Evolutionary conservation across 164 flowering plant species (phyloP).

Genomic region (Berberis thunbergii): DNA sequence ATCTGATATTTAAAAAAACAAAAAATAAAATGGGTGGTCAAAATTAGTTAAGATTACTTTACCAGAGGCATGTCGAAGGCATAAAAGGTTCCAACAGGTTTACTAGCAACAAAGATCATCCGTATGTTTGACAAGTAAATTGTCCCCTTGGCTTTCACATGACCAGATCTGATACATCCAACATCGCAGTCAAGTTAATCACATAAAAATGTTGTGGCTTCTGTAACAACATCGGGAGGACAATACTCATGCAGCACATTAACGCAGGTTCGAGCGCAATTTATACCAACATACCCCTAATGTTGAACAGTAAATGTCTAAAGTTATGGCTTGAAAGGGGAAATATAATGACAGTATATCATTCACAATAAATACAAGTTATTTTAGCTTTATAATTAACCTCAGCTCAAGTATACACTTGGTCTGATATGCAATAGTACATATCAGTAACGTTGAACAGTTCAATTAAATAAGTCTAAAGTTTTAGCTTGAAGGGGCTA

Average conservation of each 20-base stretch:
- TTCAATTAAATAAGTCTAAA: no score
- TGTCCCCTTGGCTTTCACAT: constrained; percentile 66
- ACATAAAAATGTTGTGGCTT: neutral
- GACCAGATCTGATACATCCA: constrained; percentile 45
- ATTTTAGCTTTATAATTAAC: no score
- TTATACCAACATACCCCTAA: no score
- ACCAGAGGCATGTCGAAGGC: constrained; percentile 92
- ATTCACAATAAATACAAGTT: no score
- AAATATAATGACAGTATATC: no score
- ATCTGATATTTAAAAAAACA: neutral
- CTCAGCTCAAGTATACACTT: no score
- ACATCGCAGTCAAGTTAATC: neutral
- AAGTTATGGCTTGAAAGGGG: neutral
- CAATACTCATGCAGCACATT: neutral
- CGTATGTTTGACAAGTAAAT: constrained; percentile 84
- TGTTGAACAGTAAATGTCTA: neutral
- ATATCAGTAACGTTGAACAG: no score
- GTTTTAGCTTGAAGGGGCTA: no score
- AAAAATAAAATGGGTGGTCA: neutral
- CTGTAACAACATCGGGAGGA: neutral
- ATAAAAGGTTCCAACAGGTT: constrained; percentile 46
- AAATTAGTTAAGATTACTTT: neutral
- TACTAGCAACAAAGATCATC: constrained; percentile 79
- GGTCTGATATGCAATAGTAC: no score
- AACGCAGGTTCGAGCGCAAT: neutral